Base-by-base conservation (phyloP, 495 filamentous ascomycete species). In the Hypoxylon subgilvum region DNA sequence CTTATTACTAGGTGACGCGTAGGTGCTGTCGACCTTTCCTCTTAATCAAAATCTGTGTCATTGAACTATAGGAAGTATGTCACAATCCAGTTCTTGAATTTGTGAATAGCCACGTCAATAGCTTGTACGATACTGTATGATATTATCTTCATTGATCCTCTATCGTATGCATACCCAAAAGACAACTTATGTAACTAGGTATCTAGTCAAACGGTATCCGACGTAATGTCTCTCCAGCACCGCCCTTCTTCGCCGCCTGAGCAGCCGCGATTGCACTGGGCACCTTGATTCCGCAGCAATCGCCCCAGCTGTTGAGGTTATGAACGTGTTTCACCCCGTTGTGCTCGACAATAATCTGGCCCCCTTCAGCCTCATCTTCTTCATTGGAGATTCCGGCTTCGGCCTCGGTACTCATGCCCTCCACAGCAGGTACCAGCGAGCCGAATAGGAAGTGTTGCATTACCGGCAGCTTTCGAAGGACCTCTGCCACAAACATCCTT, bases 381-480 rank as follows among this genome's bases (percentile, higher is more conserved):
- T 79, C 72, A 25, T 66, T 63, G 10, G 52, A 40, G 9, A 72
- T 51, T 6, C 70, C 75, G 0, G 60, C 70, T 23, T 79, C 76
- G 10, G 77, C 77, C 57, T 82, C 82, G 30, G 75, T 79, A 34
- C 85, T 87, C 94, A 97, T 97, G 1, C 84, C 90, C 50, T 90
- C 83, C 2, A 74, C 83, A 2, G 92, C 90, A 1, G 90, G 87
- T 2, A 99, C 76, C 31, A 98, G 74, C 7, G 79, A 78, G 12
- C 95, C 94, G 71, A 99, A 99, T 21, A 95, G 68, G 68, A 99
- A 97, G 71, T 99, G 95, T 69, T 99, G 94, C 87, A 97, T 96
- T 32, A 99, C 94, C 5, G 95, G 95, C 47, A 97, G 70, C 74
- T 99, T 99, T 18, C 88, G 84, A 35, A 99, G 74, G 0, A 99